A percentile compares a stretch with the other conserved stretches of the same genome.
phyloP scores from a whole-genome alignment of 1,139 yeast species.

The Protomyces macrosporus region DNA sequence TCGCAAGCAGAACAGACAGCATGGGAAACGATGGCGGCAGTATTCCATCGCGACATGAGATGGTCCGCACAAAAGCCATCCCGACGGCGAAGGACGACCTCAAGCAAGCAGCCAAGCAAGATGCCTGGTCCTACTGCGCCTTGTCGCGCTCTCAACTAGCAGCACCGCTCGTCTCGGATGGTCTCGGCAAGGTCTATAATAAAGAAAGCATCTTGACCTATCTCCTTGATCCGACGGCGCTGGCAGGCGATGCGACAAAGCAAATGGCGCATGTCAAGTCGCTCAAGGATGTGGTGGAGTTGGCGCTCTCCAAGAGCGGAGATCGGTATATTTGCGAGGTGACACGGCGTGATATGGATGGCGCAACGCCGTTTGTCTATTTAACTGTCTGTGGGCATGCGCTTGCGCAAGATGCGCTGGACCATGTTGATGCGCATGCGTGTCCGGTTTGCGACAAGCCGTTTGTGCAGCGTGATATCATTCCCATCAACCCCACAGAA shows the following conservation, averaged over 20 bases:
- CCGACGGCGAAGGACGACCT: conserved; percentile 31
- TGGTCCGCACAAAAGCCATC: conserved; percentile 35
- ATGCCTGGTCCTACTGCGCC: conserved; percentile 45
- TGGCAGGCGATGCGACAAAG: conserved; percentile 36
- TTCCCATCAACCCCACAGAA: conserved; percentile 42
- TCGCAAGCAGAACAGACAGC: no score
- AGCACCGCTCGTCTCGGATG: conserved; percentile 64
- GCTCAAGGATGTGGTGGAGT: conserved; percentile 50
- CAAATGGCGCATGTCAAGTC: conserved; percentile 46
- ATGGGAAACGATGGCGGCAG: conserved; percentile 50
- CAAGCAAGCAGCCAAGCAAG: conserved; percentile 34
- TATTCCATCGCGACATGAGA: conserved; percentile 47
- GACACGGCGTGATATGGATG: conserved; percentile 43
- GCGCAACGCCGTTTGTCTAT: conserved; percentile 45
- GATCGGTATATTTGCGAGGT: conserved; percentile 52
- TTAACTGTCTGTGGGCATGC: conserved; percentile 55
- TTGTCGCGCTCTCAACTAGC: conserved; percentile 43
- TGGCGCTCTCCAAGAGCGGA: conserved; percentile 38
- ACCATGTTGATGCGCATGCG: conserved; percentile 34
- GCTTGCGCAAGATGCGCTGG: conserved; percentile 43
- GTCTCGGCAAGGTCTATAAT: conserved; percentile 60
- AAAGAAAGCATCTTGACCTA: conserved; percentile 62
- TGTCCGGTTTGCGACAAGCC: conserved; percentile 13
- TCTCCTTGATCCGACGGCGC: conserved; percentile 43
- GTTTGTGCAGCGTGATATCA: conserved; percentile 37